Base-by-base conservation (phyloP, 352 stramenopile genomes). In the Globisporangium polare region DNA sequence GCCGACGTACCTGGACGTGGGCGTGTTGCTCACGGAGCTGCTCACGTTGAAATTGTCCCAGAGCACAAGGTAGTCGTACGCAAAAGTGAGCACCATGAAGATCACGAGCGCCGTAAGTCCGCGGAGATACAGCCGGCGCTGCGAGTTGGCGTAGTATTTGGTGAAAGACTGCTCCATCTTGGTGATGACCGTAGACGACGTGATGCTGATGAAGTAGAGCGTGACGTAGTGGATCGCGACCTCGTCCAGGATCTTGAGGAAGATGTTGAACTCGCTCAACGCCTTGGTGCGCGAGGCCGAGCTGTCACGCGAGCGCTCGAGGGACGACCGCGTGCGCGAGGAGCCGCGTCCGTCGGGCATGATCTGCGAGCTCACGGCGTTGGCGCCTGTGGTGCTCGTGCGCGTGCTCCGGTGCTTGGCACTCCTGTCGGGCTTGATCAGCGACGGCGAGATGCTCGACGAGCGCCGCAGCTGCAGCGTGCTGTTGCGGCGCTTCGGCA, bases 131-230 rank as follows among this genome's bases (percentile, higher is more conserved):
- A 90, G 58, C 22, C 75, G 74, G 10, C 69, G 76, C 58, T 93
- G 84, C 4, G 77, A 77, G 51, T 84, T 89, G 45, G 80, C 80
- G 64, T 90, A 91, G 68, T 93, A 86, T 49, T 89, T 88, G 42
- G 80, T 69, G 58, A 93, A 91, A 20, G 80, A 87, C 52, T 83
- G 67, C 59, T 93, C 84, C 80, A 93, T 90, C 58, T 90, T 86
- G 26, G 72, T 67, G 33, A 92, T 89, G 20, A 90, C 80, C 0
- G 71, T 67, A 9, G 80, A 77, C 13, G 80, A 87, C 41, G 74
- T 83, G 65, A 92, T 83, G 65, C 86, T 89, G 69, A 90, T 87
- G 57, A 93, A 93, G 62, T 92, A 91, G 51, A 92, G 72, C 45
- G 79, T 92, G 39, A 90, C 67, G 41, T 80, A 81, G 66, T 93